phyloP scores from a whole-genome alignment of 441 rosid species.

The Gossypium schwendimanii region DNA sequence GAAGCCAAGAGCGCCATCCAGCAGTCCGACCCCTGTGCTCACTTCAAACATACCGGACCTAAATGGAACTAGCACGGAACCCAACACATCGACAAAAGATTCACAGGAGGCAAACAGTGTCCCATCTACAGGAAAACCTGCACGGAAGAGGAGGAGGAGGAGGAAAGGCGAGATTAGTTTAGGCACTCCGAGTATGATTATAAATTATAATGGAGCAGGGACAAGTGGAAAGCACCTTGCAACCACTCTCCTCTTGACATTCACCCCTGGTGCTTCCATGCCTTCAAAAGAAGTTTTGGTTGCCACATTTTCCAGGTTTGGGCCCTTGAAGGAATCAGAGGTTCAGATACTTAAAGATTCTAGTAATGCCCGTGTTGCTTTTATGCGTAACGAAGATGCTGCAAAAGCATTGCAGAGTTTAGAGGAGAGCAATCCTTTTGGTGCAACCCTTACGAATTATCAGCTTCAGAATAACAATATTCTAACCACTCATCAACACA shows the following conservation, averaged over 20 bases:
- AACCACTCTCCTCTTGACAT: slow-evolving; percentile 58
- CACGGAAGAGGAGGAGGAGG: slow-evolving; percentile 37
- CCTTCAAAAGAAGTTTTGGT: slow-evolving; percentile 59
- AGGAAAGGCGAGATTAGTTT: slow-evolving; percentile 15
- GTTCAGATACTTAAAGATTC: slow-evolving; percentile 37
- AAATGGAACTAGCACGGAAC: slow-evolving; percentile 39
- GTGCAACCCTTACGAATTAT: slow-evolving; percentile 38
- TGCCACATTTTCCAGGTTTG: slow-evolving; percentile 53
- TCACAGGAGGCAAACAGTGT: slow-evolving; percentile 20
- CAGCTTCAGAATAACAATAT: slow-evolving; percentile 33
- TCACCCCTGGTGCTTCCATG: slow-evolving; percentile 42
- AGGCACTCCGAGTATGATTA: background rate
- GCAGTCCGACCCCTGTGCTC: slow-evolving; percentile 12
- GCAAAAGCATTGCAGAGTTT: slow-evolving; percentile 56
- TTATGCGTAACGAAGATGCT: slow-evolving; percentile 47
- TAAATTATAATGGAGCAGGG: slow-evolving; percentile 11
- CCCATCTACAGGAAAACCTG: slow-evolving; percentile 30
- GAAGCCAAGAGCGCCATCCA: slow-evolving; percentile 37
- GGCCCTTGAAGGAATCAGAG: slow-evolving; percentile 58
- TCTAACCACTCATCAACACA: slow-evolving; percentile 13
- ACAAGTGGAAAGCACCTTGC: slow-evolving; percentile 33
- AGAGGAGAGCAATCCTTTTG: slow-evolving; percentile 52
- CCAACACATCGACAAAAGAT: slow-evolving; percentile 16
- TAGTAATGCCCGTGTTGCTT: slow-evolving; percentile 49
- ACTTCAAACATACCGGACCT: slow-evolving; percentile 46